These are phyloP conservation scores for Domatiomyces catenatus DNA, from an alignment of 2,329 filamentous ascomycete species.

Conservation along the genomic window DNA sequence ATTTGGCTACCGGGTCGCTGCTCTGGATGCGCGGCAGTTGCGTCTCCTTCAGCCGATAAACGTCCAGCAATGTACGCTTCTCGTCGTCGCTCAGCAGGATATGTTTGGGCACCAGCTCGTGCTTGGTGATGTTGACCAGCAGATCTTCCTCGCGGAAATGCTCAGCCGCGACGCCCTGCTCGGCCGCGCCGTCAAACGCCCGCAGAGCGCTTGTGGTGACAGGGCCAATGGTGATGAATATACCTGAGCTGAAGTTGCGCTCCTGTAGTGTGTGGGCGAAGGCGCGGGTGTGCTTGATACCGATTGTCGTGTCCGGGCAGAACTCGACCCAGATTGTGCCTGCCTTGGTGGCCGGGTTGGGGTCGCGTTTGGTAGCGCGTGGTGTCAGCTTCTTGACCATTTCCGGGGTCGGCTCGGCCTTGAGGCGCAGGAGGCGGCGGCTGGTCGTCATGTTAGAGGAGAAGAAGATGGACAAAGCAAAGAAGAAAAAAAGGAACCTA, in stretches of 20 bases:
- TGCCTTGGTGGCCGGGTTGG: slow-evolving; percentile 56
- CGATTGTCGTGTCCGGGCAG: slow-evolving; percentile 61
- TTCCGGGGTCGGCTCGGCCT: slow-evolving; percentile 62
- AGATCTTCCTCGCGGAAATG: slow-evolving; percentile 92
- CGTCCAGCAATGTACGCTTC: slow-evolving; percentile 67
- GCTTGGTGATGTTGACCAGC: slow-evolving; percentile 93
- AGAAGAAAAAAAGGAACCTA: slow-evolving; percentile 1
- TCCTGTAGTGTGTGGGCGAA: slow-evolving; percentile 72
- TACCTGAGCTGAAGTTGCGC: slow-evolving; percentile 73
- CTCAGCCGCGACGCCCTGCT: slow-evolving; percentile 55
- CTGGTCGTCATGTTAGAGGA: slow-evolving; percentile 30
- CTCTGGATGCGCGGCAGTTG: slow-evolving; percentile 85
- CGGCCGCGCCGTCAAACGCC: slow-evolving; percentile 44
- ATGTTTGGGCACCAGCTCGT: slow-evolving; percentile 91
- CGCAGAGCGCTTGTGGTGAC: slow-evolving; percentile 80
- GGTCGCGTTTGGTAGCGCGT: slow-evolving; percentile 51
- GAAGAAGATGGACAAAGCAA: not conserved
- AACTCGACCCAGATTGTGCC: slow-evolving; percentile 93
- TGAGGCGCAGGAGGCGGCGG: slow-evolving; percentile 72
- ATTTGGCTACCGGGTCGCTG: slow-evolving; percentile 82
- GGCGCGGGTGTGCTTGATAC: slow-evolving; percentile 78
- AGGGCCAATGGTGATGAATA: slow-evolving; percentile 70
- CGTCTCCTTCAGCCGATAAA: slow-evolving; percentile 93
- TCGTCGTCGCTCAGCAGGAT: slow-evolving; percentile 80
- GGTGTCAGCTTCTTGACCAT: slow-evolving; percentile 79